Base-by-base conservation (phyloP, 2,329 filamentous ascomycete species). In the Pseudohalonectria lignicola region DNA sequence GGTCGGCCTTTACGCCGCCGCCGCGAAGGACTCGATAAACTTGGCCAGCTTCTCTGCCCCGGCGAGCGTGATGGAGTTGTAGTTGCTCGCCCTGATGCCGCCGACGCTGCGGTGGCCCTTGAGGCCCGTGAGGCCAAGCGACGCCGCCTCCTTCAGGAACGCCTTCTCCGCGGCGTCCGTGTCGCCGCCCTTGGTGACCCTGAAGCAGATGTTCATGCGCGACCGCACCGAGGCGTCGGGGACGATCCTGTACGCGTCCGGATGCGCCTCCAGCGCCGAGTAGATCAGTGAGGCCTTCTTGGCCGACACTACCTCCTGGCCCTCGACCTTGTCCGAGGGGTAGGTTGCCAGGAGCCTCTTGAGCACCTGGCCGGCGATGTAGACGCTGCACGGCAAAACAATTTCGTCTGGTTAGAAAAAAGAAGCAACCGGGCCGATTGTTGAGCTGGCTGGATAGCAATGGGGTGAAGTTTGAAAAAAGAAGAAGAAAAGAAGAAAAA, bases 131-230 rank as follows among this genome's bases (percentile, higher is more conserved):
- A 95, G 64, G 0, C 82, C 77, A 38, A 66, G 67, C 43, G 74
- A 72, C 42, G 81, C 75, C 1, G 79, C 81, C 34, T 82, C 76
- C 43, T 79, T 72, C 33, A 96, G 59, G 62, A 96, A 96, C 1
- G 69, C 69, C 60, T 86, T 85, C 59, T 96, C 88, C 17, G 79
- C 71, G 11, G 73, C 78, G 37, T 79, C 76, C 41, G 77, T 64
- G 31, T 79, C 75, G 32, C 69, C 73, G 34, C 66, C 57, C 53
- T 65, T 67, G 46, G 49, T 66, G 15, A 94, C 71, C 13, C 87
- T 69, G 70, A 95, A 95, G 69, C 87, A 95, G 41, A 96, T 84
- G 61, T 96, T 96, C 83, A 96, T 94, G 39, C 86, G 70, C 49
- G 85, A 94, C 40, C 88, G 81, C 3, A 73, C 82, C 17, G 66